Evolutionary conservation across 179 eudicot species (phyloP), one percentile per base, ranked within the genome.

Genomic region (Beta corolliflora): DNA sequence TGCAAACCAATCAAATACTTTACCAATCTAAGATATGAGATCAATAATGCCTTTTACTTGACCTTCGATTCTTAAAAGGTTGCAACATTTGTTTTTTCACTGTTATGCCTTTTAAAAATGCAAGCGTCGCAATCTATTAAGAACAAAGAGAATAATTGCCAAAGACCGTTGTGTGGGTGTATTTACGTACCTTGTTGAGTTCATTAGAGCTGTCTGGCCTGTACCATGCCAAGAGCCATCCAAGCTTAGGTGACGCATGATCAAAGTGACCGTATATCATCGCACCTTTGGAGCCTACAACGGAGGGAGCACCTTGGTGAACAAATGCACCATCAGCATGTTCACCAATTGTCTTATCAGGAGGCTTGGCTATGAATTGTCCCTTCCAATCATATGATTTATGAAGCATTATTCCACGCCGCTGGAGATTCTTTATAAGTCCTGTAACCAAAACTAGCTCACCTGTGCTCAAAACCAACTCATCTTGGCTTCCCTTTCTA

Each of bases 201-300:
- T 75, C 25, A 56, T 25, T 56, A 48, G 79, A 29, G 44, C 67
- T 52, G 14, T 81, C 50, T 11, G 79, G 60, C 79, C 54, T 75
- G 21, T 41, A 56, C 83, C 83, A 81, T 54, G 83, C 79, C 75
- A 81, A 45, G 56, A 81, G 83, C 68, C 79, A 81, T 3, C 75
- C 83, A 81, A 71, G 75, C 18, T 53, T 45, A 10, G 75, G 79
- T 45, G 66, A 54, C 4, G 23, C 44, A 7, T 45, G 73, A 3
- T 77, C 75, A 0, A 54, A 7, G 13, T 48, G 58, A 16, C 79
- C 69, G 7, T 81, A 81, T 3, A 81, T 23, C 56, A 81, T 36
- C 0, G 50, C 79, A 21, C 68, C 83, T 13, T 75, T 81, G 1
- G 83, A 81, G 5, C 83, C 83, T n/a, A 55, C 64, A 29, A 74